phyloP scores from a whole-genome alignment of 2,329 filamentous ascomycete species.

The Aspergillus piperis region DNA sequence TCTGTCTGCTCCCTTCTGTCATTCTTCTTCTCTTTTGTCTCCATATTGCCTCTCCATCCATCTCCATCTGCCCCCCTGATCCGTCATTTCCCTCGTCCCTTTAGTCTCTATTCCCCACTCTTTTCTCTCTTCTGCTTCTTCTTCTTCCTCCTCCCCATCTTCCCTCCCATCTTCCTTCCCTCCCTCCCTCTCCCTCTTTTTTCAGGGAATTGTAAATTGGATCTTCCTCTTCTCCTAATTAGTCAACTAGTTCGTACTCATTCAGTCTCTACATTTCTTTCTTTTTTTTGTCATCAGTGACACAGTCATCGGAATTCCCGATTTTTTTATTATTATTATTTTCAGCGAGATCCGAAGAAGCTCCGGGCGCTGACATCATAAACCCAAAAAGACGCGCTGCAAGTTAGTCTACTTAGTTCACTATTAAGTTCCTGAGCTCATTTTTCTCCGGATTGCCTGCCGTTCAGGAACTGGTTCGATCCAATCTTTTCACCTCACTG shows the following conservation, averaged over 20 bases:
- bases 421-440: not conserved
- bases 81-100: not conserved
- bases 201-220: not conserved
- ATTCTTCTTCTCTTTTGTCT: not conserved
- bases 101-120: not conserved
- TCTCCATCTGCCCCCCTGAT: conserved; percentile 4
- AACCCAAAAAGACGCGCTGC: not conserved
- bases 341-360: not conserved
- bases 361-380: conserved; percentile 1
- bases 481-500: not conserved
- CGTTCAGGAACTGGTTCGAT: not conserved
- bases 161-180: not conserved
- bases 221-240: not conserved
- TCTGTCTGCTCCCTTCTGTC: not conserved
- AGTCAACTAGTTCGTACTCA: not conserved
- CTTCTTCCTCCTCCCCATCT: not conserved
- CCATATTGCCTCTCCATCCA: not conserved
- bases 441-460: conserved; percentile 2
- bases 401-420: too few species aligned
- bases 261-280: not conserved
- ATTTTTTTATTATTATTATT: too few species aligned
- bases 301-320: not conserved
- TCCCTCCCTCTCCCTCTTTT: not conserved
- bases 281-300: not conserved
- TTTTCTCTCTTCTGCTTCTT: not conserved